Conservation (phyloP, 345 rosid genomes). For the Salix koriyanagi region DNA sequence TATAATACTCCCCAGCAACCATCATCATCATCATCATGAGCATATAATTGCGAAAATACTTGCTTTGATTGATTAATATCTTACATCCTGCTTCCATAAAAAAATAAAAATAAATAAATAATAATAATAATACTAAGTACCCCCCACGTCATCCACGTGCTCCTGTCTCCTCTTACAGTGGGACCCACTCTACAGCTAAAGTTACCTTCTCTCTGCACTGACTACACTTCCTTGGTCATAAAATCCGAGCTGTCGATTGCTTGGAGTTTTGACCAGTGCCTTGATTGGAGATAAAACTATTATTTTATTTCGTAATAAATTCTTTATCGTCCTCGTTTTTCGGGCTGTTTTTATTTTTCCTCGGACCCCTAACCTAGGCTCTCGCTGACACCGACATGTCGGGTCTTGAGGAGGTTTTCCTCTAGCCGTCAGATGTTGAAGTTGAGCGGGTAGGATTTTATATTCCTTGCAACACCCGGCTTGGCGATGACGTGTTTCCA, state of each 20-base stretch:
- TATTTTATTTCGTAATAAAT: neutral
- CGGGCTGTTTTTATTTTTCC: neutral
- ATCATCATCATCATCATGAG: neutral
- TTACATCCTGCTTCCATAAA: neutral
- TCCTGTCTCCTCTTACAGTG: neutral
- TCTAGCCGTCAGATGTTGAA: neutral
- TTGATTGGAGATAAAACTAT: no score
- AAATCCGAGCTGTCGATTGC: neutral
- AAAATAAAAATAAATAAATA: neutral
- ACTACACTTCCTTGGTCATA: neutral
- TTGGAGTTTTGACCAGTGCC: neutral
- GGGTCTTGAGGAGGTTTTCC: neutral
- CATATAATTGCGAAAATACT: neutral
- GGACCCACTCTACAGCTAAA: neutral
- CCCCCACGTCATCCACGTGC: neutral
- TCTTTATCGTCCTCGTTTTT: neutral
- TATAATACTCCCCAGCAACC: no score
- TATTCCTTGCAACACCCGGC: neutral
- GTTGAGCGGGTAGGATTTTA: neutral
- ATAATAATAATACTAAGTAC: neutral
- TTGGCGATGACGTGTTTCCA: neutral
- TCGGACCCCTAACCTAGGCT: neutral
- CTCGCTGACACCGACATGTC: neutral
- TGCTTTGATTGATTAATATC: neutral
- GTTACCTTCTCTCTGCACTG: neutral